phyloP scores from a whole-genome alignment of 306 rosid genomes.

The Mucuna pruriens region DNA sequence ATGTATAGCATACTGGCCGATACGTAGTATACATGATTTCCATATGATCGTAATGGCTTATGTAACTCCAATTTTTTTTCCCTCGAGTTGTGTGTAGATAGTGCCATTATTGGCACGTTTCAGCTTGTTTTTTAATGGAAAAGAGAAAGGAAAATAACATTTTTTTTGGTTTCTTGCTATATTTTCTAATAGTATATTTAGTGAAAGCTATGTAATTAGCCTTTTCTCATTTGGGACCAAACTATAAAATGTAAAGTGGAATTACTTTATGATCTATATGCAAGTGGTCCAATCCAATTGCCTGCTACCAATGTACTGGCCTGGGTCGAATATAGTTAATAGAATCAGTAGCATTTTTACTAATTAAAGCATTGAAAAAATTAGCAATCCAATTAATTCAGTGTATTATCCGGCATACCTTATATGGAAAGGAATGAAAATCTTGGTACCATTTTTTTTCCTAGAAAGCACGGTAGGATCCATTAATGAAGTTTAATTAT shows the following conservation, averaged over 20 bases:
- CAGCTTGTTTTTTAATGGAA: background rate
- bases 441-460: background rate
- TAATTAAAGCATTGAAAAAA: background rate
- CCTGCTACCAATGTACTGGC: background rate
- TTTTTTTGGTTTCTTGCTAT: background rate
- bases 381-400: background rate
- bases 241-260: slow-evolving; percentile 1
- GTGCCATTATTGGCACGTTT: slow-evolving; percentile 2
- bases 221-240: slow-evolving; percentile 31
- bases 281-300: slow-evolving; percentile 42
- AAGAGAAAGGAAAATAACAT: background rate
- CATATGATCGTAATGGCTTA: slow-evolving; percentile 22
- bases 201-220: background rate
- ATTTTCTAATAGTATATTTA: background rate
- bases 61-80: background rate
- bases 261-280: background rate
- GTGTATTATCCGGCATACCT: background rate
- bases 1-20: slow-evolving; percentile 2
- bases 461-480: background rate
- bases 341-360: background rate
- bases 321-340: background rate
- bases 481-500: background rate
- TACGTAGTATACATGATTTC: background rate
- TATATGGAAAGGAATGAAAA: background rate
- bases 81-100: slow-evolving; percentile 3